These are phyloP conservation scores for Scutellaria minor DNA, from an alignment of 257 asterid species.

Conservation along the genomic window DNA sequence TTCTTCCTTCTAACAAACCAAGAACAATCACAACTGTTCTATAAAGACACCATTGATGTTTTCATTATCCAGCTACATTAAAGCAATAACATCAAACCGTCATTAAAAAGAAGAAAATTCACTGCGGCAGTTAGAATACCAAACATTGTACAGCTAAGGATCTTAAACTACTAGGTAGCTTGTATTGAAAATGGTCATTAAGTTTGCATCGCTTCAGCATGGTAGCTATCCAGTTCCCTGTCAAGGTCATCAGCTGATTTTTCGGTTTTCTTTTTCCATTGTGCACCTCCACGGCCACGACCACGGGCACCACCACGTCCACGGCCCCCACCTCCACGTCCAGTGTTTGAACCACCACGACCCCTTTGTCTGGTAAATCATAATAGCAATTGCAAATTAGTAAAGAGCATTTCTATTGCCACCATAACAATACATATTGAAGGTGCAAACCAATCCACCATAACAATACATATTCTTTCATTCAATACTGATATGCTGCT, in stretches of 20 bases:
- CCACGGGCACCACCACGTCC: conserved; percentile 52
- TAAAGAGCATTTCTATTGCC: not conserved
- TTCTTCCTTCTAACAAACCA: not conserved
- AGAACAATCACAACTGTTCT: conserved; percentile 11
- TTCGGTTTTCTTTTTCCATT: conserved; percentile 49
- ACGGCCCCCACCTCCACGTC: conserved; percentile 32
- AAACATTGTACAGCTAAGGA: conserved; percentile 26
- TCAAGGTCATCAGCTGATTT: conserved; percentile 89
- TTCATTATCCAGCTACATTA: conserved; percentile 17
- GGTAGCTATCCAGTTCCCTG: conserved; percentile 87
- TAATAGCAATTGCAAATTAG: not conserved
- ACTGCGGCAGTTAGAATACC: conserved; percentile 10
- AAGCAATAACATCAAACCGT: conserved; percentile 12
- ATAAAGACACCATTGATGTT: not conserved
- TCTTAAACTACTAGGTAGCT: not conserved
- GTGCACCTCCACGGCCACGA: conserved; percentile 54
- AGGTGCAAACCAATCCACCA: too few species aligned
- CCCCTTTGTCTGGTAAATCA: conserved; percentile 48
- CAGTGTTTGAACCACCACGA: conserved; percentile 47
- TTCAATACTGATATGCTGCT: too few species aligned
- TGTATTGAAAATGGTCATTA: conserved; percentile 15
- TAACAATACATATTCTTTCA: too few species aligned
- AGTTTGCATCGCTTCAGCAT: conserved; percentile 74
- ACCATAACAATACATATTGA: too few species aligned
- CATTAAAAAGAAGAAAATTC: not conserved